These are phyloP conservation scores for Cichorium intybus DNA, from an alignment of 140 eudicot species.

Conservation along the genomic window DNA sequence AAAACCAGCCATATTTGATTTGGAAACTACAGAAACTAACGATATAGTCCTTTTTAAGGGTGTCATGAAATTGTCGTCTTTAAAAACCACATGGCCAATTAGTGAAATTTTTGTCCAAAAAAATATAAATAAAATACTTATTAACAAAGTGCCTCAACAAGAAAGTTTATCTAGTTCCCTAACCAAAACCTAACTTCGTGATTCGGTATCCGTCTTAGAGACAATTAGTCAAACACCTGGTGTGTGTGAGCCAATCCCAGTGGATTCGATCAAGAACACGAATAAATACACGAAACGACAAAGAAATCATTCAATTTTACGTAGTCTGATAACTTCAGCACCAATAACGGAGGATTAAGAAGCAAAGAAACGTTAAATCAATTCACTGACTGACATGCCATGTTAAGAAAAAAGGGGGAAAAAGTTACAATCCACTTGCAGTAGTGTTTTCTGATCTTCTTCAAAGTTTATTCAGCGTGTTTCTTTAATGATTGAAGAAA, in stretches of 20 bases:
- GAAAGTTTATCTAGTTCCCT: too few species aligned
- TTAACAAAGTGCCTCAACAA: too few species aligned
- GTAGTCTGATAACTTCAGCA: neutral
- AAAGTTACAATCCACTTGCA: constrained; percentile 24
- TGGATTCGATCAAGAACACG: constrained; percentile 6
- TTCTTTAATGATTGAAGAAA: constrained; percentile 7
- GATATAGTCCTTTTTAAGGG: too few species aligned
- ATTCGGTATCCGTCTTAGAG: neutral
- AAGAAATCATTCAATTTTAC: constrained; percentile 11
- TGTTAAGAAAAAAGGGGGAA: constrained; percentile 14
- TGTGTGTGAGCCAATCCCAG: constrained; percentile 16
- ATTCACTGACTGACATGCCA: constrained; percentile 8
- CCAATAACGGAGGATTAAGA: constrained; percentile 9
- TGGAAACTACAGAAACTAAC: too few species aligned
- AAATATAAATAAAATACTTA: too few species aligned
- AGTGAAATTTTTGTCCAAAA: too few species aligned
- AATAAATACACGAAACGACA: constrained; percentile 31
- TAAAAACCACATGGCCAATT: too few species aligned
- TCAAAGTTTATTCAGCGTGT: constrained; percentile 3
- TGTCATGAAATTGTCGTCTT: too few species aligned
- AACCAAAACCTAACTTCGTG: neutral
- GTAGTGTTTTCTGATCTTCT: constrained; percentile 8
- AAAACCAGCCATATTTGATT: too few species aligned
- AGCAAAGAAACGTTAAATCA: neutral
- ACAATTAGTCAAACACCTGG: constrained; percentile 25